Evolutionary conservation across 75 land plant species (phyloP), one percentile per base, ranked within the genome.

Genomic region (Pinus taeda): DNA sequence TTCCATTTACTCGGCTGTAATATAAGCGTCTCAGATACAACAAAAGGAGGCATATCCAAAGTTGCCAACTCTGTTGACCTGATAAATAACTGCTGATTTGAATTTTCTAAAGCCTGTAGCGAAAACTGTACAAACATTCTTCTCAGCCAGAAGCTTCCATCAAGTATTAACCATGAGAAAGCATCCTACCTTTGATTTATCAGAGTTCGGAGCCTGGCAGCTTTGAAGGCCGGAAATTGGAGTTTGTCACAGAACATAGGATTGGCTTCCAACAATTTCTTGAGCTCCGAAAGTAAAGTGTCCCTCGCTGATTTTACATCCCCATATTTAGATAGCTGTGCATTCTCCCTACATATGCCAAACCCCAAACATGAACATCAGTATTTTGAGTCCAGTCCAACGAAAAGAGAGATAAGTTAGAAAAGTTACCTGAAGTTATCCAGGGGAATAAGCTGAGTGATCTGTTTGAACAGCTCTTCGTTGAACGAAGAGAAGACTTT

Each of bases 191-290:
- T 90, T 64, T 93, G 95, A 70, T 93, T 93, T 59, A 93, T 93
- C 14, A 93, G 79, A 8, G 90, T 93, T 63, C 91, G 64, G 59
- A 93, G 82, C 36, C 95, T 82, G n/a, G 93, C 88, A 29, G 81
- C 81, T 74, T 85, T 90, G 4, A 93, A 66, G 60, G 63, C 24
- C 36, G 95, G 95, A 74, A 93, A 88, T 37, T 76, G 39, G 15
- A 90, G 83, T 75, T 93, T 93, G 24, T 93, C 95, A 62, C 89
- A 85, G 67, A 93, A 93, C 49, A 88, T 80, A 9, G 95, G 93
- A 90, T 92, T 91, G 67, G 92, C 93, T 76, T 91, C 93, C 75
- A 92, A 84, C 39, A 92, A 81, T 81, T 90, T 92, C 78, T 88
- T 88, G 29, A 92, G 85, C 78, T 92, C 95, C 71, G 83, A 30